These are phyloP conservation scores for Anacardium occidentale DNA, from an alignment of 345 rosid species.

Conservation along the genomic window DNA sequence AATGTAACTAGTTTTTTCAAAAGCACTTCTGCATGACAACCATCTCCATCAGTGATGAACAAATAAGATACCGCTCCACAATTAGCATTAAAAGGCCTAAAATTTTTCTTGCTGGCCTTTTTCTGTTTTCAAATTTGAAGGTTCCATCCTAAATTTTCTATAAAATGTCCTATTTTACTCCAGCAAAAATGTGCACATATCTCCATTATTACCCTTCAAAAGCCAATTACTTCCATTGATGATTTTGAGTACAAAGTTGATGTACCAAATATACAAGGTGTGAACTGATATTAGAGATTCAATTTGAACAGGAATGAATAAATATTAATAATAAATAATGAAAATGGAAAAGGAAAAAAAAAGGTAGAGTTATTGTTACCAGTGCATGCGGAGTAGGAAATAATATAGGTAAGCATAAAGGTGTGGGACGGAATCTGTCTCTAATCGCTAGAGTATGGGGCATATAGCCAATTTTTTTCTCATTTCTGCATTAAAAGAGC, in stretches of 20 bases:
- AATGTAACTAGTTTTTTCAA: not conserved
- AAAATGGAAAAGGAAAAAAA: slow-evolving; percentile 13
- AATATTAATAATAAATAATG: not conserved
- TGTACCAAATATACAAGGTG: not conserved
- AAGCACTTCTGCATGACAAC: slow-evolving; percentile 9
- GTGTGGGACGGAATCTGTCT: slow-evolving; percentile 95
- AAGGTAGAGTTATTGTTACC: slow-evolving; percentile 41
- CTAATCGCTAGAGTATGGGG: slow-evolving; percentile 48
- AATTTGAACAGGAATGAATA: not conserved
- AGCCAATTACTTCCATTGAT: not conserved
- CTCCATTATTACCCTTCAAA: not conserved
- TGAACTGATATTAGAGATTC: slow-evolving; percentile 6
- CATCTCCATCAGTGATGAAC: not conserved
- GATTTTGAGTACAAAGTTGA: not conserved
- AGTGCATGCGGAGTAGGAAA: slow-evolving; percentile 91
- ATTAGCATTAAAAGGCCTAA: not conserved
- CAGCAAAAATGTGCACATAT: not conserved
- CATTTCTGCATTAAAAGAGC: slow-evolving; percentile 51
- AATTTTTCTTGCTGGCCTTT: not conserved
- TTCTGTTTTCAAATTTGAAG: not conserved
- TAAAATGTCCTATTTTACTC: not conserved
- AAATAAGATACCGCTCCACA: slow-evolving; percentile 3
- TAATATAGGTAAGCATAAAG: slow-evolving; percentile 77
- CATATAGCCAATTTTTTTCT: slow-evolving; percentile 52
- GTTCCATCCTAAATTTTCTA: not conserved